Evolutionary conservation across 768 basidiomycete genomes (phyloP).

Genomic region (Ramaria sp.): DNA sequence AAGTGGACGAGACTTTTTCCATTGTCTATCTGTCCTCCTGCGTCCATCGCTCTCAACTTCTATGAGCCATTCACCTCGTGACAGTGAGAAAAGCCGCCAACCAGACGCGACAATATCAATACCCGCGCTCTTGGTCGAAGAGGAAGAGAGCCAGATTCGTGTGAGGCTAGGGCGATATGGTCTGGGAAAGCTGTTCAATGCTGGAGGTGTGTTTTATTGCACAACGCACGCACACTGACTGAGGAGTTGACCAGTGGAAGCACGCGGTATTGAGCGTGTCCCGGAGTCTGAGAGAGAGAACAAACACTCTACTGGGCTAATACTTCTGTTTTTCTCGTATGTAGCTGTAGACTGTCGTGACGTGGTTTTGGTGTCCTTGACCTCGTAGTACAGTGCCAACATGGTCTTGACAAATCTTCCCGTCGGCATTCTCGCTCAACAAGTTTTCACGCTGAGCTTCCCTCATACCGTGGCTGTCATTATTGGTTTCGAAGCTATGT

Average conservation of each 20-base stretch:
- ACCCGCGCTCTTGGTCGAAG: not conserved
- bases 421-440: conserved; percentile 39
- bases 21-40: too few relatives aligned
- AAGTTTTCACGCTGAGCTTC: conserved; percentile 37
- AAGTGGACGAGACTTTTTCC: too few relatives aligned
- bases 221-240: not conserved
- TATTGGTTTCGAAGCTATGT: conserved; percentile 2
- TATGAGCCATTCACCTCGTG: too few relatives aligned
- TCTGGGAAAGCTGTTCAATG: conserved; percentile 6
- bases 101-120: too few relatives aligned
- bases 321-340: conserved; percentile 4
- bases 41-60: too few relatives aligned
- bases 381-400: conserved; percentile 31
- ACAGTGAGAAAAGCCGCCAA: too few relatives aligned
- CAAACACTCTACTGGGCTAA: conserved; percentile 21
- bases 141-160: not conserved
- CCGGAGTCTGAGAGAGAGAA: conserved; percentile 36
- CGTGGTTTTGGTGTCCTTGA: not conserved
- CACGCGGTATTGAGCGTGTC: conserved; percentile 42
- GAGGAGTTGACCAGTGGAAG: conserved; percentile 27
- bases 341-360: not conserved
- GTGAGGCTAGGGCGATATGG: not conserved
- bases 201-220: not conserved
- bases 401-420: conserved; percentile 37
- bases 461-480: conserved; percentile 20